Percentiles rank a stretch among this genome's conserved stretches.
Conservation (phyloP, 148 eudicot genomes). For the Cornus suecica region DNA sequence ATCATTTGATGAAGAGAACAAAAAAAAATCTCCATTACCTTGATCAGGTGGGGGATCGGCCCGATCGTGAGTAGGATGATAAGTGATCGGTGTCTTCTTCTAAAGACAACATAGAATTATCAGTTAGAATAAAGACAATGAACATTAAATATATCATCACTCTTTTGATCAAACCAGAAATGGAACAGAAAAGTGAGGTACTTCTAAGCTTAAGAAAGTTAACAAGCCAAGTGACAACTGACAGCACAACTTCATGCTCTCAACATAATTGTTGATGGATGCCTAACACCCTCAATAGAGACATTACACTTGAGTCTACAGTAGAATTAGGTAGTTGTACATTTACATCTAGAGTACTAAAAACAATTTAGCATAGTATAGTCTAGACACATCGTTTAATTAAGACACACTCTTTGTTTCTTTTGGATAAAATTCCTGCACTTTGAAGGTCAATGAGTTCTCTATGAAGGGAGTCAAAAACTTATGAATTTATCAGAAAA, state of each 20-base stretch:
- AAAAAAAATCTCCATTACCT: constrained; percentile 35
- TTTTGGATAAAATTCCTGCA: background rate
- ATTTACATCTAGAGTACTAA: background rate
- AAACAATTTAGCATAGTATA: background rate
- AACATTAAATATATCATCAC: background rate
- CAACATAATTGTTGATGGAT: background rate
- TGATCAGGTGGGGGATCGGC: constrained; percentile 83
- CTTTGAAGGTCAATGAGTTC: too few relatives aligned
- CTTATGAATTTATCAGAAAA: background rate
- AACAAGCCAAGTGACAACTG: background rate
- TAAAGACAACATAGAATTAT: constrained; percentile 21
- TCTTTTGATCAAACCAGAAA: background rate
- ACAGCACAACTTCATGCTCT: background rate
- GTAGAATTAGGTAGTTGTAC: background rate
- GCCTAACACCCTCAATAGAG: background rate
- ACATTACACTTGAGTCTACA: background rate
- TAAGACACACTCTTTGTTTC: background rate
- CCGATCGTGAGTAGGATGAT: constrained; percentile 79
- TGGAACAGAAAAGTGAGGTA: constrained; percentile 9
- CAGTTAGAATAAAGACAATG: constrained; percentile 8
- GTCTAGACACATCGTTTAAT: background rate
- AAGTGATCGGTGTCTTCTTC: constrained; percentile 65
- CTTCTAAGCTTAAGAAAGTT: constrained; percentile 2
- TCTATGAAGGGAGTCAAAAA: too few relatives aligned
- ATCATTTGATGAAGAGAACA: background rate